Conservation (phyloP, 2,329 filamentous ascomycete species). For the Seiridium unicorne region DNA sequence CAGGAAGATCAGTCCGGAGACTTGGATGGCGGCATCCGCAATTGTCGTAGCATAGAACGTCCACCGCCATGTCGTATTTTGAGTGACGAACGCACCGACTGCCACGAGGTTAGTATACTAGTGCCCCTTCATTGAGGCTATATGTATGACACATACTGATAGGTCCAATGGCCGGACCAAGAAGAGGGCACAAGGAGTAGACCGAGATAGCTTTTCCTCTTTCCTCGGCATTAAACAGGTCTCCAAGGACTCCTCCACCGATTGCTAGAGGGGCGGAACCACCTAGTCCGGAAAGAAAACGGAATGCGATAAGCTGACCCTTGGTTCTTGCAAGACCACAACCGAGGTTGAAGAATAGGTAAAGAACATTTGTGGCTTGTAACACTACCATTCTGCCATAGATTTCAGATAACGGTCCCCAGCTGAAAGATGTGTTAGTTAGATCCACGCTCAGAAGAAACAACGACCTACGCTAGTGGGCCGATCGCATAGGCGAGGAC, state of each 20-base stretch:
- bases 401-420: constrained; percentile 53
- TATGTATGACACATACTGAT: constrained; percentile 31
- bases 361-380: constrained; percentile 49
- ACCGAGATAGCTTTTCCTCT: constrained; percentile 61
- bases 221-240: constrained; percentile 57
- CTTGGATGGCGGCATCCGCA: constrained; percentile 57
- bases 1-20: constrained; percentile 56
- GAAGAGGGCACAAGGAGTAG: constrained; percentile 61
- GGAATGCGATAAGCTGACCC: constrained; percentile 53
- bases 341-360: constrained; percentile 54
- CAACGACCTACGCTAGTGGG: constrained; percentile 38
- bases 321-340: constrained; percentile 55
- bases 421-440: constrained; percentile 14
- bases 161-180: constrained; percentile 65
- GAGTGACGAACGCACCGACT: constrained; percentile 62
- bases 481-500: constrained; percentile 53
- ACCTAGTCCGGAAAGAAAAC: constrained; percentile 57
- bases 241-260: constrained; percentile 28
- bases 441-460: background rate
- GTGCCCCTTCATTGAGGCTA: background rate
- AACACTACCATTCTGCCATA: constrained; percentile 54
- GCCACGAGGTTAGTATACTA: background rate
- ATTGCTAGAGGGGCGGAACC: constrained; percentile 52
- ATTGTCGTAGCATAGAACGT: constrained; percentile 69
- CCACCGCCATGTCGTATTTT: constrained; percentile 70